These are phyloP conservation scores for Mangifera indica DNA, from an alignment of 345 rosid genomes.

Conservation along the genomic window DNA sequence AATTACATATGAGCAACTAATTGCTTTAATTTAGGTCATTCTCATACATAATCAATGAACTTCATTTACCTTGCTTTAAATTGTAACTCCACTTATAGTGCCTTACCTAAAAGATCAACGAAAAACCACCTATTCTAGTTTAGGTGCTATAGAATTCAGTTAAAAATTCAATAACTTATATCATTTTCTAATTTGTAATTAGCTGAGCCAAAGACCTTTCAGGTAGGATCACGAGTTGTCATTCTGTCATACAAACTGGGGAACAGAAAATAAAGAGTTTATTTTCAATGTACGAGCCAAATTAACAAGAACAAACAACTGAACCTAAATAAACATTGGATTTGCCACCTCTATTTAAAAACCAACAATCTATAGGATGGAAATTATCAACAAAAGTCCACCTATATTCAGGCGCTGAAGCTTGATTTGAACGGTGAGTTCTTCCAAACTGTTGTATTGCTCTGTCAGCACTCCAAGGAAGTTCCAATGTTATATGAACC, in stretches of 20 bases:
- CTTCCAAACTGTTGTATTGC: constrained; percentile 99
- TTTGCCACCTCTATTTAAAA: too few species aligned
- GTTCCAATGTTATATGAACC: constrained; percentile 94
- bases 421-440: constrained; percentile 97
- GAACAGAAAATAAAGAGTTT: too few species aligned
- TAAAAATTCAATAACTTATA: background rate
- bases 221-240: too few species aligned
- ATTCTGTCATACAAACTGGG: too few species aligned
- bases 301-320: too few species aligned
- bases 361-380: background rate
- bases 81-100: background rate
- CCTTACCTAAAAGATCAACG: background rate
- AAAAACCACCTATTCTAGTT: background rate
- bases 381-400: constrained; percentile 29
- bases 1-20: background rate
- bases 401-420: constrained; percentile 99
- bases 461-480: constrained; percentile 99
- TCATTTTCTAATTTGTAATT: background rate
- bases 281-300: too few species aligned
- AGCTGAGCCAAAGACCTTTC: background rate
- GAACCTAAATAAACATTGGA: too few species aligned
- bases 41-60: background rate
- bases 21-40: background rate
- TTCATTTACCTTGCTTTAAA: background rate
- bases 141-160: background rate